These are phyloP conservation scores for Gossypioides kirkii DNA, from an alignment of 345 rosid genomes.

Conservation along the genomic window DNA sequence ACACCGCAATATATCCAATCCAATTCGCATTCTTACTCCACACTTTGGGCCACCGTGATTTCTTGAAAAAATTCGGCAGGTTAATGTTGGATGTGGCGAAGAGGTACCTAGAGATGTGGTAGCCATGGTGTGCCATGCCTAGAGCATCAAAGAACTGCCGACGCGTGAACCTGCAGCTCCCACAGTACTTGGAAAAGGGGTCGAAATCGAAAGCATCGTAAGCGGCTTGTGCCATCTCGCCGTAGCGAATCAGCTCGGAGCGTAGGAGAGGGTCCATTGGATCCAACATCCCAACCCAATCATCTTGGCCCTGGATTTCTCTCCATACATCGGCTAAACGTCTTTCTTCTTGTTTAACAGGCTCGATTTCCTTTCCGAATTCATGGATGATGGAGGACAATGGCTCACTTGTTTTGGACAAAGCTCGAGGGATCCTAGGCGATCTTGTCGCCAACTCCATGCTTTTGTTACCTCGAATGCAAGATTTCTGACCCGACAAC, in stretches of 20 bases:
- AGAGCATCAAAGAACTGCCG: constrained; percentile 48
- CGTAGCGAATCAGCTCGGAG: constrained; percentile 77
- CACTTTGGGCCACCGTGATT: constrained; percentile 76
- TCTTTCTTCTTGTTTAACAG: constrained; percentile 21
- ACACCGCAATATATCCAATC: constrained; percentile 84
- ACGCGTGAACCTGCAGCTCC: constrained; percentile 59
- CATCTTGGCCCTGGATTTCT: constrained; percentile 72
- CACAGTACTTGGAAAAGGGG: constrained; percentile 67
- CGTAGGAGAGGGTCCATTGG: constrained; percentile 73
- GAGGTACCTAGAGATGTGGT: constrained; percentile 57
- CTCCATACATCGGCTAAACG: constrained; percentile 52
- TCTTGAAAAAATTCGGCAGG: constrained; percentile 76
- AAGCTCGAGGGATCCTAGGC: constrained; percentile 16
- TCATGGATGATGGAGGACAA: constrained; percentile 31
- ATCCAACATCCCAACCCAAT: constrained; percentile 69
- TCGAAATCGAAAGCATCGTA: constrained; percentile 85
- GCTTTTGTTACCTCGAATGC: not conserved
- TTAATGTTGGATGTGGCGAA: constrained; percentile 72
- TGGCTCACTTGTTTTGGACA: constrained; percentile 31
- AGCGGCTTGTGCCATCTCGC: constrained; percentile 85
- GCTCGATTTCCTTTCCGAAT: constrained; percentile 17
- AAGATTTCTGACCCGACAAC: constrained; percentile 17
- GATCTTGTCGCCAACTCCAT: constrained; percentile 11
- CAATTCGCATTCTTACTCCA: constrained; percentile 87
- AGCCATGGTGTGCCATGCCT: constrained; percentile 42